Evolutionary conservation across 2,329 filamentous ascomycete genomes (phyloP).

Genomic region (Trichoderma semiorbis): DNA sequence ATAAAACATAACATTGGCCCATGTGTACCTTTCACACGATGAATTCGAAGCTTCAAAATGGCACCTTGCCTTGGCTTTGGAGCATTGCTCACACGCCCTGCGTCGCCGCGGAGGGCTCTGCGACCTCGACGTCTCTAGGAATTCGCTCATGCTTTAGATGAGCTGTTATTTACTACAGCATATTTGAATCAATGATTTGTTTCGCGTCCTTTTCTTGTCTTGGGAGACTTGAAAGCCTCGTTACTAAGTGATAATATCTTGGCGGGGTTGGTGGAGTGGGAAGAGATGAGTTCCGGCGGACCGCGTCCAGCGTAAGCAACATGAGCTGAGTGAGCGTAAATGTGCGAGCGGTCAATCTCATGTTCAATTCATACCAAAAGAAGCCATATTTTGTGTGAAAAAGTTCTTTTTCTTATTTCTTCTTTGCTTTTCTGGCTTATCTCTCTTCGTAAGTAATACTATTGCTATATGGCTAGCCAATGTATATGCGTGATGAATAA

Average conservation of each 20-base stretch:
- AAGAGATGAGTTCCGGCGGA: background rate
- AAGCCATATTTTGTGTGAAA: background rate
- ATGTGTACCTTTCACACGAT: background rate
- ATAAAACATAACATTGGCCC: background rate
- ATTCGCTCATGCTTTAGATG: background rate
- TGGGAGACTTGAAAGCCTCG: background rate
- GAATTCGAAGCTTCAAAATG: background rate
- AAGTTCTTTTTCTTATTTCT: background rate
- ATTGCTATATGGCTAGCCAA: background rate
- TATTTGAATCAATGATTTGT: background rate
- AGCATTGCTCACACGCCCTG: background rate
- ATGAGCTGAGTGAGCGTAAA: background rate
- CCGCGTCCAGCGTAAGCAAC: background rate
- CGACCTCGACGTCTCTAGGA: background rate
- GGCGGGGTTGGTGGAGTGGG: background rate
- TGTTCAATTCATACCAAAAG: background rate
- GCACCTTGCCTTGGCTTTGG: background rate
- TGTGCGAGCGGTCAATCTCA: background rate
- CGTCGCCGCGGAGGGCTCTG: background rate
- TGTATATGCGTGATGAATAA: background rate
- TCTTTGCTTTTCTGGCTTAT: background rate
- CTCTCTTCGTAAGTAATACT: background rate
- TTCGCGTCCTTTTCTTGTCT: background rate
- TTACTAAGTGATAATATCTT: background rate
- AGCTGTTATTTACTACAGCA: background rate